Conservation (phyloP, 257 asterid genomes). For the Salvia hispanica region DNA sequence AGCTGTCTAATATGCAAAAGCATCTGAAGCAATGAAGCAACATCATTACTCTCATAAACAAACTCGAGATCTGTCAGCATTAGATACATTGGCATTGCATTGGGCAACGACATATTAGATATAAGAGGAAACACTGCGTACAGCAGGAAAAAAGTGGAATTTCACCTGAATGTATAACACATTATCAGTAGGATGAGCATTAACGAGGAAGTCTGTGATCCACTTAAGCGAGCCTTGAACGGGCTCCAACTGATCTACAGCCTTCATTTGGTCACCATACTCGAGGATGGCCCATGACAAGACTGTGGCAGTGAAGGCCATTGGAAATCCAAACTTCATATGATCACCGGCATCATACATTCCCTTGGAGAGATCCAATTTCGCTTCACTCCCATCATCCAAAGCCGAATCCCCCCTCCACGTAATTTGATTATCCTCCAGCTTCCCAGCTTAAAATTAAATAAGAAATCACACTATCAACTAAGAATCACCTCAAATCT, state of each 20-base stretch:
- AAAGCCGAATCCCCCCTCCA: conserved; percentile 92
- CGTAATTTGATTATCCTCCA: conserved; percentile 55
- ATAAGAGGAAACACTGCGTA: no score
- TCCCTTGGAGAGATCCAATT: conserved; percentile 82
- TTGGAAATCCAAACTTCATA: conserved; percentile 81
- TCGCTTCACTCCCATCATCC: conserved; percentile 68
- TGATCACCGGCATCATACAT: conserved; percentile 93
- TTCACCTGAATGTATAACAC: conserved; percentile 22
- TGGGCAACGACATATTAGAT: no score
- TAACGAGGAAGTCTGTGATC: conserved; percentile 83
- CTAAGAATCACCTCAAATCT: no score
- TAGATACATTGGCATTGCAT: no score
- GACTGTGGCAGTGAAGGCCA: conserved; percentile 92
- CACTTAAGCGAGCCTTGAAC: conserved; percentile 71
- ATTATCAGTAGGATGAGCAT: conserved; percentile 67
- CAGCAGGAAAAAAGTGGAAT: no score
- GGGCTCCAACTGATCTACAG: conserved; percentile 53
- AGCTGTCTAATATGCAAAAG: no score
- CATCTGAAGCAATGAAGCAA: no score
- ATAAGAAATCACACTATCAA: conserved; percentile 13
- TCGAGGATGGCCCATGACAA: conserved; percentile 92
- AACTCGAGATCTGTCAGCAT: no score
- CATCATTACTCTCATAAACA: no score
- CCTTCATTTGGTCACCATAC: conserved; percentile 72
- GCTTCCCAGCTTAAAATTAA: conserved; percentile 60